Evolutionary conservation across 2,329 filamentous ascomycete species (phyloP), one percentile per base, ranked within the genome.

Genomic region (Calonectria pseudoreteaudii): DNA sequence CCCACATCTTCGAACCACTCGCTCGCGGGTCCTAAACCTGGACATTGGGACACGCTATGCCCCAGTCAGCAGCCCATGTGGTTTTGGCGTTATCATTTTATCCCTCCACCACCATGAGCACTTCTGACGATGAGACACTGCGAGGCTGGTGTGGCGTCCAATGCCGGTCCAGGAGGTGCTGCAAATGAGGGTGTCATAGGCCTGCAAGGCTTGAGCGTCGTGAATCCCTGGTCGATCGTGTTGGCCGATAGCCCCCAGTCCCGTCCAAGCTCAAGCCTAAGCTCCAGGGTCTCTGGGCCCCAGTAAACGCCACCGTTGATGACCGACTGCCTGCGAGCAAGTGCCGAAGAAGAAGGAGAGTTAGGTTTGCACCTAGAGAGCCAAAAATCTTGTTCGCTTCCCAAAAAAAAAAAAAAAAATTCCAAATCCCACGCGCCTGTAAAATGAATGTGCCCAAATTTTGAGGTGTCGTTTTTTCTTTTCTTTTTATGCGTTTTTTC

Each of bases 311-410:
- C 58, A 49, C 62, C 65, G 58, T 67, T 65, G 68, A 69, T 60
- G 60, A 62, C 38, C 71, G 44, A 47, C 28, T 60, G 31, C 56
- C 56, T 38, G 56, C 31, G 56, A 73, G 50, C 52, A 69, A 72
- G 64, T 64, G 60, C 49, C 36, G 58, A n/a, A 50, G n/a, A 36
- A 53, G 44, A 23, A 4, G 49, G 49, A 49, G 72, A 76, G 71
- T 62, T 71, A 74, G 79, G 79, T 80, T 80, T 75, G 79, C 79
- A 80, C 79, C 79, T 52, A 80, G 72, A 75, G 67, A 79, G 68
- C 73, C 67, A 70, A 74, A 77, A 72, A 76, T 47, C 77, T 80
- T 80, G 73, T 75, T 74, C 75, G 49, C 62, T 66, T 73, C 72
- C 70, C 44, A 23, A 23, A 23, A 47, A 73, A 64, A 58, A 70